Percentiles rank a stretch among this genome's conserved stretches.
phyloP scores from a whole-genome alignment of 768 basidiomycete genomes.

The Lactifluus pinguis region DNA sequence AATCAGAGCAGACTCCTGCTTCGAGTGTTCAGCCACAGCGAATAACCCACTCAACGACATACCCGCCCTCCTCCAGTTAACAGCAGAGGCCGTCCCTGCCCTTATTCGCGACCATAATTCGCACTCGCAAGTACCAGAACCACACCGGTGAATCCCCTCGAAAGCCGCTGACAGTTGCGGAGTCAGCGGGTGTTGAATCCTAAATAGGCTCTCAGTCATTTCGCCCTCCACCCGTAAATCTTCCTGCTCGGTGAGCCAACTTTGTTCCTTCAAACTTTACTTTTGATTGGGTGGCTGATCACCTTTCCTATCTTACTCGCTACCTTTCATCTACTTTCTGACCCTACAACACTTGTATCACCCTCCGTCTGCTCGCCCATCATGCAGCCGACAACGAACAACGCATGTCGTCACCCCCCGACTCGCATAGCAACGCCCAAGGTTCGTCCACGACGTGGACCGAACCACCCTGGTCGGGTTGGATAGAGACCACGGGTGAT shows the following conservation, averaged over 20 bases:
- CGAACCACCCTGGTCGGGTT: slow-evolving; percentile 88
- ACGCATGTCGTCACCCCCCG: slow-evolving; percentile 19
- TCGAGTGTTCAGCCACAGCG: slow-evolving; percentile 17
- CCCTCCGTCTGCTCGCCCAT: slow-evolving; percentile 2
- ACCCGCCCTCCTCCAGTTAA: not conserved
- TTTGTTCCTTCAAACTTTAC: slow-evolving; percentile 20
- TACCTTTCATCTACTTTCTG: not conserved
- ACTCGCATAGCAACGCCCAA: slow-evolving; percentile 13
- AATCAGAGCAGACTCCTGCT: slow-evolving; percentile 5
- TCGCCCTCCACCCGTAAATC: slow-evolving; percentile 22
- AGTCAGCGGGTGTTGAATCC: slow-evolving; percentile 22
- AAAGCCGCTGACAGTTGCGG: slow-evolving; percentile 13
- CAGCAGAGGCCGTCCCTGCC: slow-evolving; percentile 3
- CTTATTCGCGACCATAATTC: not conserved
- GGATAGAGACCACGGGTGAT: slow-evolving; percentile 92
- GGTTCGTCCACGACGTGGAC: slow-evolving; percentile 48
- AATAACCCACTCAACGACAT: slow-evolving; percentile 10
- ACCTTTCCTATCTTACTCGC: slow-evolving; percentile 9
- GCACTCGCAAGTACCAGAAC: not conserved
- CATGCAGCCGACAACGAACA: not conserved
- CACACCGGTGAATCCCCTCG: not conserved
- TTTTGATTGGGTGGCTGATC: slow-evolving; percentile 21
- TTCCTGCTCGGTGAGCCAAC: slow-evolving; percentile 24
- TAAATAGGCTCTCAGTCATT: slow-evolving; percentile 21
- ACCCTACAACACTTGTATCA: not conserved